Conservation (phyloP, 163 green algal genomes). For the Coccomyxa subellipsoidea region DNA sequence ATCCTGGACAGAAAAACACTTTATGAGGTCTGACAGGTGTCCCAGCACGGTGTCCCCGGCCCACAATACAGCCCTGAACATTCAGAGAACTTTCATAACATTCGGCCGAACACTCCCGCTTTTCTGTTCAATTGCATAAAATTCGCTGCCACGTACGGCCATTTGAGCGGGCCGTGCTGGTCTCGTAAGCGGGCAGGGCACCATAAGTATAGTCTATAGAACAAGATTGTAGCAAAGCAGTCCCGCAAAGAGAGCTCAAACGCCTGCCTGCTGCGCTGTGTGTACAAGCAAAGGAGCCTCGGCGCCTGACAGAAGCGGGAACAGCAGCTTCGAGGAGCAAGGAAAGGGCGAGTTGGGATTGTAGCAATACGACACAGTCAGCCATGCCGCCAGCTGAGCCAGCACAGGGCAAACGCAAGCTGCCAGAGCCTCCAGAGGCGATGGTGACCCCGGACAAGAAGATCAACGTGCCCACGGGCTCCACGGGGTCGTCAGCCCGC, state of each 20-base stretch:
- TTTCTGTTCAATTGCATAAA: background rate
- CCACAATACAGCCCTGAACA: no score
- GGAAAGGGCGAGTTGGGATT: background rate
- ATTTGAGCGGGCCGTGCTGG: background rate
- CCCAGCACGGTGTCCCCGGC: no score
- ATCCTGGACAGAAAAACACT: no score
- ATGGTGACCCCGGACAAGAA: constrained; percentile 7
- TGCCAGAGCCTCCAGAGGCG: background rate
- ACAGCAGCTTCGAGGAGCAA: background rate
- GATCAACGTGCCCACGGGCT: background rate
- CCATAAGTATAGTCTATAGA: background rate
- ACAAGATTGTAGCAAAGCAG: background rate
- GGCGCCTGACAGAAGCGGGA: background rate
- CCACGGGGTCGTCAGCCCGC: background rate
- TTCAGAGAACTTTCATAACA: no score
- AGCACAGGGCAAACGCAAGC: background rate
- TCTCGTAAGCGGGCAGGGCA: no score
- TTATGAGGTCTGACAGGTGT: no score
- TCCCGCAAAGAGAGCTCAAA: background rate
- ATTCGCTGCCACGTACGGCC: background rate
- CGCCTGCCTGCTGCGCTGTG: background rate
- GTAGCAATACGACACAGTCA: background rate
- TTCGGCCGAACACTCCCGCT: no score
- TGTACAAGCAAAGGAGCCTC: background rate
- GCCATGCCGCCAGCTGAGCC: background rate